A percentile compares a stretch with the other conserved stretches of the same genome.
These are phyloP conservation scores for Candida xyloterini DNA, from an alignment of 805 yeast genomes.

Conservation along the genomic window DNA sequence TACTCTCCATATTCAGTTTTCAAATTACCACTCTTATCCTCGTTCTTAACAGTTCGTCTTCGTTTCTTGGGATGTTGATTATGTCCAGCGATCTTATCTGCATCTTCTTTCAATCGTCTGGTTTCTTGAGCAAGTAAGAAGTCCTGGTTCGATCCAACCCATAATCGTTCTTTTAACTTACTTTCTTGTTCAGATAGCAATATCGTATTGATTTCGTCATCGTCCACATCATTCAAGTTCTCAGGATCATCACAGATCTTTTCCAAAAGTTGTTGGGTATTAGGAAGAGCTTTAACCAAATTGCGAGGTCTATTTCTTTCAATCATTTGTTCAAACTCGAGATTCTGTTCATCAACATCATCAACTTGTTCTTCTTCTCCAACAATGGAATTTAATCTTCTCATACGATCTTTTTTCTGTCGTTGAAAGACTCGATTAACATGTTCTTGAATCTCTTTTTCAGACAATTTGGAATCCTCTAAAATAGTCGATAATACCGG, in stretches of 20 bases:
- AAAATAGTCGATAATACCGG: slow-evolving; percentile 43
- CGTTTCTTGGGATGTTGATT: slow-evolving; percentile 49
- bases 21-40: slow-evolving; percentile 24
- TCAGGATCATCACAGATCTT: slow-evolving; percentile 59
- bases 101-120: slow-evolving; percentile 77
- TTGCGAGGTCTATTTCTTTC: slow-evolving; percentile 53
- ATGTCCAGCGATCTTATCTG: slow-evolving; percentile 84
- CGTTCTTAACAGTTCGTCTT: slow-evolving; percentile 25
- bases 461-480: slow-evolving; percentile 43
- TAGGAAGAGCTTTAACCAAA: slow-evolving; percentile 51
- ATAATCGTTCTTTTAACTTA: slow-evolving; percentile 70
- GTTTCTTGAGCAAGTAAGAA: slow-evolving; percentile 81
- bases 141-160: slow-evolving; percentile 90
- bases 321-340: slow-evolving; percentile 32
- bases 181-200: slow-evolving; percentile 69
- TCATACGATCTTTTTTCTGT: slow-evolving; percentile 23
- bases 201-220: slow-evolving; percentile 66
- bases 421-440: slow-evolving; percentile 31
- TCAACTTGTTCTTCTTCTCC: slow-evolving; percentile 10
- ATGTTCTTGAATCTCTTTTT: slow-evolving; percentile 40
- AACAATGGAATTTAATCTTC: slow-evolving; percentile 17
- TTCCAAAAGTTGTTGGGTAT: slow-evolving; percentile 49
- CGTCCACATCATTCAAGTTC: slow-evolving; percentile 73
- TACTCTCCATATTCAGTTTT: slow-evolving; percentile 28
- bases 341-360: slow-evolving; percentile 24